Evolutionary conservation across 129 eudicot species (phyloP).

Genomic region (Escallonia herrerae): DNA sequence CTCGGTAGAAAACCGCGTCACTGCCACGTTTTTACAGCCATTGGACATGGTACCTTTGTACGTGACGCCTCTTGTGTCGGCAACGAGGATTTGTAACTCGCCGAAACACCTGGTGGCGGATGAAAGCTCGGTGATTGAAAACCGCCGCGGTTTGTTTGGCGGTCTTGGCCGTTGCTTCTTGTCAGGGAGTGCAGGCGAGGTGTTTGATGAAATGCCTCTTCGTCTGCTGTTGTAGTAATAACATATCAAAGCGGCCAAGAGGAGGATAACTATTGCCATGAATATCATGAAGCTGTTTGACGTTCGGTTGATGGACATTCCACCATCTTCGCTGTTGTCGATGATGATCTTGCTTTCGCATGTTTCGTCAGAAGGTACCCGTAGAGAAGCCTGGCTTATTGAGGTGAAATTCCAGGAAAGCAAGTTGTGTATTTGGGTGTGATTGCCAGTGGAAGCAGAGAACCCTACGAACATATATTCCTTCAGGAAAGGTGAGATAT

Average conservation of each 20-base stretch:
- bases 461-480: constrained; percentile 84
- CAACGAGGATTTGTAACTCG: constrained; percentile 41
- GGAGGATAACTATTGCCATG: constrained; percentile 44
- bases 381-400: constrained; percentile 41
- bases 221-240: constrained; percentile 37
- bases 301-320: constrained; percentile 5
- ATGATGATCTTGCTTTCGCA: constrained; percentile 41
- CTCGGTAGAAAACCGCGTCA: constrained; percentile 46
- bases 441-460: constrained; percentile 62
- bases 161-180: constrained; percentile 49
- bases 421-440: constrained; percentile 54
- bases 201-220: constrained; percentile 8
- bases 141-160: constrained; percentile 59
- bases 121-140: constrained; percentile 35
- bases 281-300: constrained; percentile 43
- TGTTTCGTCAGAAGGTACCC: constrained; percentile 44
- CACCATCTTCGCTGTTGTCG: constrained; percentile 9
- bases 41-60: constrained; percentile 42
- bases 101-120: constrained; percentile 56
- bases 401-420: constrained; percentile 68
- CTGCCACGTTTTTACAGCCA: constrained; percentile 38
- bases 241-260: constrained; percentile 26
- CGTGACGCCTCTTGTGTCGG: constrained; percentile 42
- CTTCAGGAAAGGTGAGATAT: constrained; percentile 45
- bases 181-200: constrained; percentile 17